Conservation (phyloP, 148 eudicot species). For the Heliosperma pusillum region DNA sequence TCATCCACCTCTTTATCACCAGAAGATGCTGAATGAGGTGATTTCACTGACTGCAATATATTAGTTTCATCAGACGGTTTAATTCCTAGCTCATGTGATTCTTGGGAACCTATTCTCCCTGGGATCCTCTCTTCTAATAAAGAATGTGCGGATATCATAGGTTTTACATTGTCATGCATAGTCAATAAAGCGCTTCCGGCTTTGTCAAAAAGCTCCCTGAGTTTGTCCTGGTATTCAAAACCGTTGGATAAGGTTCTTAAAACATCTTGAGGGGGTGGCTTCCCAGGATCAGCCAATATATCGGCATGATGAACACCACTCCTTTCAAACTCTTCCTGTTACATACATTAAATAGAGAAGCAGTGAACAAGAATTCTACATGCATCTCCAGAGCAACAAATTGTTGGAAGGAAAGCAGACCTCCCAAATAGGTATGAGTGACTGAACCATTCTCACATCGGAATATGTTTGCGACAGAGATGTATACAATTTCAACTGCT, state of each 20-base stretch:
- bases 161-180: slow-evolving; percentile 24
- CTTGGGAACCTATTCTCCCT: slow-evolving; percentile 25
- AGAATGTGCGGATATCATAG: slow-evolving; percentile 22
- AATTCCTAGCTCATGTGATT: slow-evolving; percentile 21
- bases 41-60: slow-evolving; percentile 14
- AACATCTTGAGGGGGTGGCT: slow-evolving; percentile 65
- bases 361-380: neutral
- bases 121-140: slow-evolving; percentile 27
- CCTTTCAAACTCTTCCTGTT: slow-evolving; percentile 76
- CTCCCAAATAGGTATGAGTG: slow-evolving; percentile 97
- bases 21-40: slow-evolving; percentile 20
- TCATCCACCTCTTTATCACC: slow-evolving; percentile 20
- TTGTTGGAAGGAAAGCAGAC: slow-evolving; percentile 35
- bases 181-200: slow-evolving; percentile 27
- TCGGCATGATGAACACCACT: slow-evolving; percentile 55
- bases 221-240: slow-evolving; percentile 46
- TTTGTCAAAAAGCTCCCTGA: slow-evolving; percentile 42
- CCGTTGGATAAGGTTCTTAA: slow-evolving; percentile 50
- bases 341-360: slow-evolving; percentile 18
- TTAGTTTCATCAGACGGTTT: slow-evolving; percentile 24
- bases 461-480: slow-evolving; percentile 78
- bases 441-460: slow-evolving; percentile 88
- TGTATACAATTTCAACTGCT: slow-evolving; percentile 60
- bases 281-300: slow-evolving; percentile 48
- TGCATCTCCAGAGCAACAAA: slow-evolving; percentile 1